Evolutionary conservation across 352 stramenopile species (phyloP), one percentile per base, ranked within the genome.

Genomic region (Phytophthora sansomeana): DNA sequence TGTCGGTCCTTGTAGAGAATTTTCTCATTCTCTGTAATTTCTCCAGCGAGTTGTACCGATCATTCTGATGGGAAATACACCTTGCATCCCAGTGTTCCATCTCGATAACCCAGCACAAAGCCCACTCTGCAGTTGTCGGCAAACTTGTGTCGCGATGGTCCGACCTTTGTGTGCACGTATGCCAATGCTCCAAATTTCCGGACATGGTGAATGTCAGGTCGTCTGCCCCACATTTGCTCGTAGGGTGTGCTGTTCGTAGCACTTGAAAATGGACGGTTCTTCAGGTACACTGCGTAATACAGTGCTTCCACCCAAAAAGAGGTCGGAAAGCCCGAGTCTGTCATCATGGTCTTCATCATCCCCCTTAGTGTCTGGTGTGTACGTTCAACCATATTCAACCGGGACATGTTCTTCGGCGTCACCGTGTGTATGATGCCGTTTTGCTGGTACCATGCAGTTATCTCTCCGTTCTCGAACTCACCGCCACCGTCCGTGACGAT

Each of bases 331-430:
- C 53, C 53, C 9, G 53, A 17, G 6, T 32, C 41, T 21, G n/a
- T 28, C 53, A 53, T 11, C 29, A 61, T 33, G 1, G 53, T 38
- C 41, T 61, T 61, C 29, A 61, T 4, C 53, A 52, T 61, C n/a
- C 30, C n/a, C 3, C 11, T 28, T 6, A 36, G 32, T 1, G 32
- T 4, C 6, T 36, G 6, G 6, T 36, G 32, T 3, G 3, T 36
- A 14, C 6, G 7, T 5, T 36, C 32, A 1, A 36, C 7, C 32
- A 36, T 36, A 11, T 36, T 36, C 3, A 36, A 10, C 3, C 3
- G 2, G 8, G 32, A 5, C 32, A 10, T 36, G 32, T 36, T 36
- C 2, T 1, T 3, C 3, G 32, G 32, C 3, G 32, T 9, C 1
- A 10, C 6, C 32, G 32, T 10, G 6, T 36, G 32, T 9, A 36